These are phyloP conservation scores for Cotoneaster glaucophyllus DNA, from an alignment of 306 rosid genomes.

Conservation along the genomic window DNA sequence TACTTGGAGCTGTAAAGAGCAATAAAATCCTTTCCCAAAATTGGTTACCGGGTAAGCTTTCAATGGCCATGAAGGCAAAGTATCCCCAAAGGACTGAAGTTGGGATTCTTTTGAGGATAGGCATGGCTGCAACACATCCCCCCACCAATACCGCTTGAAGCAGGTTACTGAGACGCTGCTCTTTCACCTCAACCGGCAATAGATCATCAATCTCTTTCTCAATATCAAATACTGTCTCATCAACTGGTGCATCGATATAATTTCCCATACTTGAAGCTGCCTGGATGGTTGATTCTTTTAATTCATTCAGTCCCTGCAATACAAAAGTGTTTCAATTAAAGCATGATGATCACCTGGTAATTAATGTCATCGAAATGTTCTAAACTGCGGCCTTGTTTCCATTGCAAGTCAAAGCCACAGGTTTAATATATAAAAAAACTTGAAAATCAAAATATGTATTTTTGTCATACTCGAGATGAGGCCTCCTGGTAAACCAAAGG, in stretches of 20 bases:
- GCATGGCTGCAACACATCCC: constrained; percentile 98
- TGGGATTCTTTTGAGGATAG: constrained; percentile 81
- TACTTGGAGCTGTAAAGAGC: constrained; percentile 90
- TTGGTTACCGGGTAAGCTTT: constrained; percentile 95
- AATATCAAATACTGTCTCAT: constrained; percentile 72
- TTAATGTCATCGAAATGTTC: not conserved
- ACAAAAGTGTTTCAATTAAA: not conserved
- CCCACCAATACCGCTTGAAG: constrained; percentile 85
- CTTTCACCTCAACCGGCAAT: constrained; percentile 93
- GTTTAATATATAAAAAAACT: too few species aligned
- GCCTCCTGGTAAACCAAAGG: constrained; percentile 77
- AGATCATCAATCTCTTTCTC: constrained; percentile 95
- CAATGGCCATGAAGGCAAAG: constrained; percentile 98
- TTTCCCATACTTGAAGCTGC: constrained; percentile 83
- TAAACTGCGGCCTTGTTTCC: not conserved
- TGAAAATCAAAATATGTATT: not conserved
- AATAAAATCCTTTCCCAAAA: constrained; percentile 94
- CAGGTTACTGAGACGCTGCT: constrained; percentile 84
- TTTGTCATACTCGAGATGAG: constrained; percentile 45
- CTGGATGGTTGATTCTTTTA: constrained; percentile 78
- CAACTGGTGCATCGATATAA: constrained; percentile 70
- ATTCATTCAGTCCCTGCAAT: constrained; percentile 68
- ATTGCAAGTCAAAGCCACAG: not conserved
- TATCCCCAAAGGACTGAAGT: constrained; percentile 99
- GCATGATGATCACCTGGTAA: not conserved